Base-by-base conservation (phyloP, 2,329 filamentous ascomycete genomes). In the Fusarium mundagurra region DNA sequence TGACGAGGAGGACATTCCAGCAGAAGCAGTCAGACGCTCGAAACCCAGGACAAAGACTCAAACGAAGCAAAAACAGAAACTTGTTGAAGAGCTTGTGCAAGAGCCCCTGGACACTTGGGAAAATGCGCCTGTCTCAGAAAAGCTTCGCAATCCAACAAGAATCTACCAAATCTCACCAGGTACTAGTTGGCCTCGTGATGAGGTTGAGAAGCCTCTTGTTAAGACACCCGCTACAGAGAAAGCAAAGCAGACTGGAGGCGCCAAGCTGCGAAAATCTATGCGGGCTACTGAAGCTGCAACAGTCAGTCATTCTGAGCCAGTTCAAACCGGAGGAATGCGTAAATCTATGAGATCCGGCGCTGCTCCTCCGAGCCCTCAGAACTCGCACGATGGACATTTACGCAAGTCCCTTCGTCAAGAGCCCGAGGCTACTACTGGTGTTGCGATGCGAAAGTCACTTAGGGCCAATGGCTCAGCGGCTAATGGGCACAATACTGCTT, bases 251-350 rank as follows among this genome's bases (percentile, higher is more conserved):
- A 54, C 41, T 4, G 64, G 65, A 5, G 66, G 58, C 12, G 61
- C 66, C n/a, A 81, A 79, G 69, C 82, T 90, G 64, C 86, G 85
- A 44, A 86, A 84, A 67, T 88, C 88, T 5, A 83, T 89, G 81
- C 85, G 87, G 33, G 80, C 77, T 39, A 79, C 82, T 29, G 78
- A 79, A 39, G 58, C 77, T 13, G 38, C 58, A 39, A 24, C 61
- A 59, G 36, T 48, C 27, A 59, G 71, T 29, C 71, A 73, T 17
- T 60, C 67, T 11, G 54, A 50, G 33, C 44, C 61, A 22, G 50
- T 58, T 29, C 76, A 77, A 39, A 48, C 62, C n/a, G 71, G 66
- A 13, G 74, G 76, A 41, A 79, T 84, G 80, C 82, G 80, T 18
- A 83, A 79, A 64, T 81, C 81, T 43, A 79, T 82, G 81, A 77